Evolutionary conservation across 192 early-diverging fungal species (phyloP).

Genomic region (Coemansia sp.): DNA sequence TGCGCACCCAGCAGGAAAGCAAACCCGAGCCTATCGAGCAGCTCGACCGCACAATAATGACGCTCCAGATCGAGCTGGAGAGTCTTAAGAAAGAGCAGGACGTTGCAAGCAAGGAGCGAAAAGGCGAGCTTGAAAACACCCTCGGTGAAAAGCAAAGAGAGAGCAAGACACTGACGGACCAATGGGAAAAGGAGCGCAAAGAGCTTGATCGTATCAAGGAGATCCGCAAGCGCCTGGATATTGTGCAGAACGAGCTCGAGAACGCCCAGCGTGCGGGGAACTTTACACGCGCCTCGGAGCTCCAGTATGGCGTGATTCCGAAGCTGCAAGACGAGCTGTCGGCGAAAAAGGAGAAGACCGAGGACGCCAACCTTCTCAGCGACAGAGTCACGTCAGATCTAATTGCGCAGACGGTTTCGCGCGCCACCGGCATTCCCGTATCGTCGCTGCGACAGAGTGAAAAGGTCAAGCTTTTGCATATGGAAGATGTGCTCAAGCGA

Average conservation of each 20-base stretch:
- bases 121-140: constrained; percentile 61
- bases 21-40: constrained; percentile 78
- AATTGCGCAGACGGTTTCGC: constrained; percentile 73
- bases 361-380: constrained; percentile 65
- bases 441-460: constrained; percentile 70
- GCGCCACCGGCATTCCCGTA: constrained; percentile 82
- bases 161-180: constrained; percentile 56
- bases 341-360: constrained; percentile 56
- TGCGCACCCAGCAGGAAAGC: constrained; percentile 77
- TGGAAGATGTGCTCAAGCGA: constrained; percentile 62
- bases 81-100: constrained; percentile 80
- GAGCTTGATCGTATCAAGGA: constrained; percentile 70
- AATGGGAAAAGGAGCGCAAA: constrained; percentile 73
- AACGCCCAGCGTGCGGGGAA: constrained; percentile 72
- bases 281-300: constrained; percentile 72
- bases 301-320: constrained; percentile 79
- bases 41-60: constrained; percentile 73
- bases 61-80: constrained; percentile 78
- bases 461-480: constrained; percentile 69
- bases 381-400: constrained; percentile 80
- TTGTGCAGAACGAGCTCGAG: constrained; percentile 76
- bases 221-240: constrained; percentile 70
- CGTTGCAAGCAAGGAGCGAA: constrained; percentile 65
- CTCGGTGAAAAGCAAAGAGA: constrained; percentile 65
- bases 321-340: constrained; percentile 67